phyloP scores from a whole-genome alignment of 169 alveolate species.

The Theileria parva region DNA sequence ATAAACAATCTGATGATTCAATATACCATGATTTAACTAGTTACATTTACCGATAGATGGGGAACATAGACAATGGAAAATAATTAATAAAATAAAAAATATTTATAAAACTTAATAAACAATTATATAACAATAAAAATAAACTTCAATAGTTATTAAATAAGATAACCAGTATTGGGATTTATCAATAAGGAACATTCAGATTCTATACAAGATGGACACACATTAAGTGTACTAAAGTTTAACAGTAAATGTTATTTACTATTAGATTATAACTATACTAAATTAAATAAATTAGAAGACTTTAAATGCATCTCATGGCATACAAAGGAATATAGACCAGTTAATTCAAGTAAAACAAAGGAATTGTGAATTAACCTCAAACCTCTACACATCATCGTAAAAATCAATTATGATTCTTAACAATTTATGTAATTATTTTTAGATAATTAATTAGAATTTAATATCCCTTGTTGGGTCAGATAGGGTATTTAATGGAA shows the following conservation, averaged over 20 bases:
- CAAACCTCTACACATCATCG: background rate
- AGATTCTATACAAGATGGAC: background rate
- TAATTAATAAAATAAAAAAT: background rate
- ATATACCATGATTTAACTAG: too few species aligned
- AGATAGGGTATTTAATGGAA: background rate
- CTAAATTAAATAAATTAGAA: background rate
- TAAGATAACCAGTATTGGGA: background rate
- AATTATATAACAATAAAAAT: background rate
- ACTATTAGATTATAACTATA: background rate
- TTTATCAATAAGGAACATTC: background rate
- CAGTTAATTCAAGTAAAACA: background rate
- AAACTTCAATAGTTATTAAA: background rate
- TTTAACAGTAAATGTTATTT: background rate
- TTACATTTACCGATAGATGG: background rate
- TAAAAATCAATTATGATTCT: constrained; percentile 13
- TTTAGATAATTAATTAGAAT: background rate
- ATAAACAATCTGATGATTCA: background rate
- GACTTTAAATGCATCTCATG: constrained; percentile 6
- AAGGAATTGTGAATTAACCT: background rate
- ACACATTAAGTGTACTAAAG: background rate
- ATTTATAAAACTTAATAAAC: background rate
- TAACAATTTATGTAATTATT: background rate
- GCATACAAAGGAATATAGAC: background rate
- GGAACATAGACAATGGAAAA: constrained; percentile 7
- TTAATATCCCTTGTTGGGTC: constrained; percentile 9